These are phyloP conservation scores for Neofusicoccum parvum DNA, from an alignment of 2,329 filamentous ascomycete species.

Conservation along the genomic window DNA sequence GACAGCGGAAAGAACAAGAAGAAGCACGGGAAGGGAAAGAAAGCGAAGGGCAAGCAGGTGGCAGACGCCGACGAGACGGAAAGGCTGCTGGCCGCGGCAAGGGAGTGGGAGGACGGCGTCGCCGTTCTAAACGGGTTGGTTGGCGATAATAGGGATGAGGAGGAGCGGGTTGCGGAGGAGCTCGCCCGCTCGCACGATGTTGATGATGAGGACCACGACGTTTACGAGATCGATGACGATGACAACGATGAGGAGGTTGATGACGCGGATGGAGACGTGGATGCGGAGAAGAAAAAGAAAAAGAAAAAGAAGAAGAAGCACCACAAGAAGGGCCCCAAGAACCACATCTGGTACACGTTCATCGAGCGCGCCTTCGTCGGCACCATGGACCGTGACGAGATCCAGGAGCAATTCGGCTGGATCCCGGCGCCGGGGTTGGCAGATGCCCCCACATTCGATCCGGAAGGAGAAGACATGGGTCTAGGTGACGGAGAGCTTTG, in stretches of 20 bases:
- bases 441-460: neutral
- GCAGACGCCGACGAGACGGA: neutral
- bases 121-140: neutral
- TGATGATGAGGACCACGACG: slow-evolving; percentile 18
- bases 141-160: slow-evolving; percentile 26
- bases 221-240: slow-evolving; percentile 30
- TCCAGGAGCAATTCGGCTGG: slow-evolving; percentile 48
- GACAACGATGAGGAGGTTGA: slow-evolving; percentile 33
- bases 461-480: neutral
- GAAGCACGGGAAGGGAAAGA: slow-evolving; percentile 27
- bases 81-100: neutral
- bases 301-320: slow-evolving; percentile 57
- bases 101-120: neutral
- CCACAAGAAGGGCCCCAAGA: slow-evolving; percentile 44
- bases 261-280: slow-evolving; percentile 28
- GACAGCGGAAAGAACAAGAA: slow-evolving; percentile 23
- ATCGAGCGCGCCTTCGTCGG: slow-evolving; percentile 77
- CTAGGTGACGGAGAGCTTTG: slow-evolving; percentile 16
- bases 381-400: slow-evolving; percentile 66
- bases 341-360: slow-evolving; percentile 78
- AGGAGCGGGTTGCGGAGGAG: slow-evolving; percentile 27
- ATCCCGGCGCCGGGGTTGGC: neutral
- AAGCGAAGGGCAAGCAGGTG: slow-evolving; percentile 26
- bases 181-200: slow-evolving; percentile 19
- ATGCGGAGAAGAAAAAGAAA: slow-evolving; percentile 46